phyloP scores from a whole-genome alignment of 441 rosid genomes.

The Erysimum cheiri region DNA sequence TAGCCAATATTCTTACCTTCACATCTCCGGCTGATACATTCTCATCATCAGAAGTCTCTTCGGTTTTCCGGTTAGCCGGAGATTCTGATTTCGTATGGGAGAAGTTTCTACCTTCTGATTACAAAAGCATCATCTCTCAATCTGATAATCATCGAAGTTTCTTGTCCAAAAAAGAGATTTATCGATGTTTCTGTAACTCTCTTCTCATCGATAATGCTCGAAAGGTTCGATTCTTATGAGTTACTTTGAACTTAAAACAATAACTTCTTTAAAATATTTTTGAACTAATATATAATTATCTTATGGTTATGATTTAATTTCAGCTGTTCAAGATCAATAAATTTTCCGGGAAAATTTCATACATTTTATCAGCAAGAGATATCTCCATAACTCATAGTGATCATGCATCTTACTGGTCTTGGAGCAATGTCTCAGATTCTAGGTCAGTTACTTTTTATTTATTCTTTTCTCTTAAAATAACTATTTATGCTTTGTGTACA shows the following conservation, averaged over 20 bases:
- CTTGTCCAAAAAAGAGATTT: slow-evolving; percentile 49
- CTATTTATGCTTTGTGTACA: not conserved
- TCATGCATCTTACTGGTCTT: slow-evolving; percentile 61
- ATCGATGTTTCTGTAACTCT: slow-evolving; percentile 51
- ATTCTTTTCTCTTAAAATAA: not conserved
- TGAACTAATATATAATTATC: too few relatives aligned
- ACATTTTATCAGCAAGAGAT: slow-evolving; percentile 65
- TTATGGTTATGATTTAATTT: slow-evolving; percentile 5
- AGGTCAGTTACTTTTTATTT: slow-evolving; percentile 45
- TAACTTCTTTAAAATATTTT: too few relatives aligned
- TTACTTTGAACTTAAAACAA: not conserved
- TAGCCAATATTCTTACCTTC: slow-evolving; percentile 42
- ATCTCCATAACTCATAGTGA: slow-evolving; percentile 57
- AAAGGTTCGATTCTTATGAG: slow-evolving; percentile 45
- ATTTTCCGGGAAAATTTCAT: slow-evolving; percentile 55
- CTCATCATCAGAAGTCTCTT: slow-evolving; percentile 46
- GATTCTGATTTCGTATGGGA: slow-evolving; percentile 55
- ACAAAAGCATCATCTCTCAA: slow-evolving; percentile 33
- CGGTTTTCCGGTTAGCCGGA: slow-evolving; percentile 47
- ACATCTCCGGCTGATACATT: slow-evolving; percentile 45
- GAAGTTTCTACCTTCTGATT: slow-evolving; percentile 50
- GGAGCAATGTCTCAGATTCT: slow-evolving; percentile 58
- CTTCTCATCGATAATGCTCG: slow-evolving; percentile 58
- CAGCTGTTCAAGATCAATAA: slow-evolving; percentile 68
- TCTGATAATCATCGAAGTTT: slow-evolving; percentile 31